Percentiles rank a stretch among this genome's conserved stretches.
These are phyloP conservation scores for Pseudoscleropodium purum DNA, from an alignment of 225 moss, liverwort and hornwort genomes.

Conservation along the genomic window DNA sequence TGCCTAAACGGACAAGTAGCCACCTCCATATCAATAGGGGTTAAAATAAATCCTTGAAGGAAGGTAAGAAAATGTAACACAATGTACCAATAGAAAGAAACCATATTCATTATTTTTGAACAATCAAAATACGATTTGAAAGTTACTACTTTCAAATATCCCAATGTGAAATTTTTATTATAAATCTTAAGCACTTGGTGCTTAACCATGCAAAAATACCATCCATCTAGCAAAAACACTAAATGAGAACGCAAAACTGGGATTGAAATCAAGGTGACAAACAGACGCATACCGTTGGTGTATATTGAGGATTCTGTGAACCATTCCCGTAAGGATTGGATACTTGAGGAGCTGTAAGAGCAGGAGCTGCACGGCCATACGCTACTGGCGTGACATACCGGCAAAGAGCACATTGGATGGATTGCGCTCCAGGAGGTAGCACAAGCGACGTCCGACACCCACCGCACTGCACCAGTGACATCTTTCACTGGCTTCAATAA, in stretches of 20 bases:
- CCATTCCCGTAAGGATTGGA: constrained; percentile 8
- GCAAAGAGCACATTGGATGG: constrained; percentile 74
- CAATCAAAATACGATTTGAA: background rate
- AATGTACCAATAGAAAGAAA: background rate
- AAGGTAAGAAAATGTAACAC: background rate
- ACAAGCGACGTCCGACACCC: constrained; percentile 60
- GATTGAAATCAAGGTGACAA: background rate
- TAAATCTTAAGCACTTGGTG: no score
- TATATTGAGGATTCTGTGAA: constrained; percentile 37
- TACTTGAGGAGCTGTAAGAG: constrained; percentile 12
- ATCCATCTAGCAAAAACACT: background rate
- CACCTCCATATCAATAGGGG: background rate
- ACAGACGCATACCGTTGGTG: constrained; percentile 42
- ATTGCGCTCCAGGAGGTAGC: constrained; percentile 60
- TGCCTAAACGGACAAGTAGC: background rate
- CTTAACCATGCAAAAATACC: background rate
- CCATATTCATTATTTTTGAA: background rate
- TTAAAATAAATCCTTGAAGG: background rate
- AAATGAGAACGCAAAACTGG: background rate
- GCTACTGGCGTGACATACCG: constrained; percentile 39
- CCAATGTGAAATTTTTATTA: background rate
- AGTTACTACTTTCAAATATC: background rate
- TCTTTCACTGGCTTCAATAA: background rate
- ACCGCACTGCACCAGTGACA: constrained; percentile 77
- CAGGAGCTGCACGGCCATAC: constrained; percentile 16